These are phyloP conservation scores for Neofusicoccum parvum DNA, from an alignment of 2,329 filamentous ascomycete species.

Conservation along the genomic window DNA sequence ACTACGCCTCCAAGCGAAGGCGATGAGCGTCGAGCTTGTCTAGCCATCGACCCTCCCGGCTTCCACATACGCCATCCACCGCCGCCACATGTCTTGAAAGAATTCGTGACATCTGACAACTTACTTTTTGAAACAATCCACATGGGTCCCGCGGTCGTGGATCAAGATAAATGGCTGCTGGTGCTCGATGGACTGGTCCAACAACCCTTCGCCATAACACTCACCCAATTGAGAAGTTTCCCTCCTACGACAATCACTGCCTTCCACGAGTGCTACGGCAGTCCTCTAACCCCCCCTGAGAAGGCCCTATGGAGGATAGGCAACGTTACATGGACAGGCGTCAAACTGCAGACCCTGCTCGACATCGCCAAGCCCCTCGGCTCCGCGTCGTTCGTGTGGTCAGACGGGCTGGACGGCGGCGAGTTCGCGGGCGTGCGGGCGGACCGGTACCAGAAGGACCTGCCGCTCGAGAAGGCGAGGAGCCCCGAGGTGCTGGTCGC, in stretches of 20 bases:
- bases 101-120: conserved; percentile 30
- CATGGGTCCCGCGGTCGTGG: conserved; percentile 36
- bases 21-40: not conserved
- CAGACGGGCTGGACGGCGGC: conserved; percentile 34
- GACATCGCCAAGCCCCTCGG: conserved; percentile 24
- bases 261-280: conserved; percentile 43
- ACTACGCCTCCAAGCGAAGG: not conserved
- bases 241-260: conserved; percentile 31
- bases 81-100: conserved; percentile 30
- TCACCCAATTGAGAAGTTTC: conserved; percentile 30
- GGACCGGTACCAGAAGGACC: conserved; percentile 37
- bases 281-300: conserved; percentile 33
- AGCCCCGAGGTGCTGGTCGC: conserved; percentile 31
- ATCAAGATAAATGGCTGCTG: conserved; percentile 32
- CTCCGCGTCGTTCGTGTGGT: conserved; percentile 31
- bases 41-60: conserved; percentile 18
- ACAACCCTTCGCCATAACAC: conserved; percentile 31
- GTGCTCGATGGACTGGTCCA: conserved; percentile 36
- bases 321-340: conserved; percentile 41
- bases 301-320: conserved; percentile 36
- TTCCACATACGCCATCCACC: conserved; percentile 31
- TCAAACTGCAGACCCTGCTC: conserved; percentile 31
- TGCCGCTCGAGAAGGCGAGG: conserved; percentile 32
- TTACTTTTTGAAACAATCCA: conserved; percentile 42
- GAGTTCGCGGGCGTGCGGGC: conserved; percentile 28